Evolutionary conservation across 495 filamentous ascomycete species (phyloP), one percentile per base, ranked within the genome.

Genomic region (Penicillium coffeae): DNA sequence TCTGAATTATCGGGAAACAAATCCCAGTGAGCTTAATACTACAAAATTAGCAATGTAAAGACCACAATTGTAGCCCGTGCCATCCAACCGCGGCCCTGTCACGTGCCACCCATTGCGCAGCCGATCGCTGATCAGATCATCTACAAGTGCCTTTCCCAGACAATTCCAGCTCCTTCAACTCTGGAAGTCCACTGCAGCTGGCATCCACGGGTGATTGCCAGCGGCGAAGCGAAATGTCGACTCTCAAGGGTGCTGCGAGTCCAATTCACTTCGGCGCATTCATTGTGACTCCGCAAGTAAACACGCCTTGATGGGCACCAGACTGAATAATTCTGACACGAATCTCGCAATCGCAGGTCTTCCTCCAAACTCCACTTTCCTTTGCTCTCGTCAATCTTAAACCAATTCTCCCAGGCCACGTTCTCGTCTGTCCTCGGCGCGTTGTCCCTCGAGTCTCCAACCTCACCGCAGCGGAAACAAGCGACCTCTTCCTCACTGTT

Each of bases 371-470:
- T 9, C 74, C 85, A 10, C 76, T 83, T 58, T 83, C 83, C 63
- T 93, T 88, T 74, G 87, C 87, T 49, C 79, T 96, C 42, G 90
- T 96, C 18, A 96, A 96, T 74, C 80, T 96, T 58, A 96, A 95
- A 67, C 93, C 93, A 10, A 80, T 98, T 14, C 80, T 97, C 1
- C 90, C 93, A 0, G 93, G 93, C 38, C 93, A 98, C 70, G 85
- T 97, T 46, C 86, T 98, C 20, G 78, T 97, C 47, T 77, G 68
- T 32, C 73, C 76, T 9, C 71, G 66, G 3, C 77, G 78, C 22
- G 67, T 77, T 14, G 86, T 88, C 56, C 75, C 79, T 32, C 86
- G 89, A 38, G 73, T 96, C 27, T 76, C 82, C 30, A 86, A 95
- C 65, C 83, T 97, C 22, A 81, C 82, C 0, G 51, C 77, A 3